A percentile compares a stretch with the other conserved stretches of the same genome.
Conservation (phyloP, 306 rosid genomes). For the Medicago arabica region DNA sequence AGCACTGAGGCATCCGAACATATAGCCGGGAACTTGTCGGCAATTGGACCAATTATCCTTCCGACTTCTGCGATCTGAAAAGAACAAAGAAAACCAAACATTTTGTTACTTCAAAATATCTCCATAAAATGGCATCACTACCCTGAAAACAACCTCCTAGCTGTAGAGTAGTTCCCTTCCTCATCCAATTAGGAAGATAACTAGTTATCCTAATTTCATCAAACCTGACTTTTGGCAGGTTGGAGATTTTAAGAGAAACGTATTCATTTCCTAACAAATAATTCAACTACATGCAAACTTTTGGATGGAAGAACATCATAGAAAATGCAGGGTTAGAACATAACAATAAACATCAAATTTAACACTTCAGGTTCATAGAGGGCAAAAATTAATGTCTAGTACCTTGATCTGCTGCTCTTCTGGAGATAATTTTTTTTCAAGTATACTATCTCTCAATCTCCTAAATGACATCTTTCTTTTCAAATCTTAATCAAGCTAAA, state of each 20-base stretch:
- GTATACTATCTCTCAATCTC: constrained; percentile 43
- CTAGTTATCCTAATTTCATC: no score
- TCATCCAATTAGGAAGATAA: no score
- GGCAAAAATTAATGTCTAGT: constrained; percentile 35
- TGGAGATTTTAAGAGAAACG: not conserved
- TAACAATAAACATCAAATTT: constrained; percentile 15
- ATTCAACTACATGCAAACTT: not conserved
- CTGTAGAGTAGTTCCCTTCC: no score
- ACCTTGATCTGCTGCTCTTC: constrained; percentile 70
- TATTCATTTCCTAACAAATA: constrained; percentile 1
- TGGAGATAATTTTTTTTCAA: constrained; percentile 53
- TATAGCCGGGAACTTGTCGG: constrained; percentile 55
- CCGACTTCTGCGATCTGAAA: constrained; percentile 65
- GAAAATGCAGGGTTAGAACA: not conserved
- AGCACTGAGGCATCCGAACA: constrained; percentile 65
- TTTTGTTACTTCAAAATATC: constrained; percentile 18
- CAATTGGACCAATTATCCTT: constrained; percentile 70
- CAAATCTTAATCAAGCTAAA: constrained; percentile 36
- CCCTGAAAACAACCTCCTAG: not conserved
- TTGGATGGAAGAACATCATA: not conserved
- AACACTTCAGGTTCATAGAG: constrained; percentile 15
- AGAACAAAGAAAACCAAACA: constrained; percentile 20
- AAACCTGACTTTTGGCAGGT: no score
- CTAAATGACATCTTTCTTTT: constrained; percentile 56
- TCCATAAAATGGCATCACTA: constrained; percentile 10